Evolutionary conservation across 257 asterid genomes (phyloP), one percentile per base, ranked within the genome.

Genomic region (Avicennia marina): DNA sequence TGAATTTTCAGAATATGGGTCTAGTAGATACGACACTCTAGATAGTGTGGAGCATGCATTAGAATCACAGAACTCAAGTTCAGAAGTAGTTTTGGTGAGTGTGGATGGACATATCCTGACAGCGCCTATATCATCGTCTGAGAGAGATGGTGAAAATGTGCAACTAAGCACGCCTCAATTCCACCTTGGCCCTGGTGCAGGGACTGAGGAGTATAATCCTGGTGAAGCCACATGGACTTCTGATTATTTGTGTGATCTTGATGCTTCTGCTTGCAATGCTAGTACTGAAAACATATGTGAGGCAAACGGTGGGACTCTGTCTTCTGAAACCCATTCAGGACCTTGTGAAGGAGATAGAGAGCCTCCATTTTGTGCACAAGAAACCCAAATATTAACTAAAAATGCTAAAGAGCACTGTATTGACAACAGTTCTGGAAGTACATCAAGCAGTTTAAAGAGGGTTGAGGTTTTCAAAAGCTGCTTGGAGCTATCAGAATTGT

Each of bases 41-140:
- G 82, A 78, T 43, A 43, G 56, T n/a, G 44, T 62, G 71, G 85
- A 72, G 50, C 74, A 72, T 62, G 74, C 70, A 60, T 36, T 82
- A 27, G 90, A 82, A 66, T 68, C 83, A 33, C 77, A 82, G 57
- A 58, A 62, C 67, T 79, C 70, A 11, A 69, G 53, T 58, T 79
- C 90, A 4, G 87, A 82, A 71, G 86, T 85, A 31, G 82, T 85
- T 66, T 58, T 85, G 58, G 85, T 81, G 26, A 82, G 94, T 43
- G 85, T 79, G 52, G 94, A 85, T 66, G 94, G 90, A 54, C 83
- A 79, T 33, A 66, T 85, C 67, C 64, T 79, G 46, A 85, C 81
- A 10, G 94, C 94, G 9, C 90, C 90, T 51, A 75, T 81, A 53
- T 79, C 81, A 15, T 81, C 80, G 9, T 77, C 70, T 2, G 90